Base-by-base conservation (phyloP, 192 early-diverging fungal genomes). In the Irineochytrium annulatum region DNA sequence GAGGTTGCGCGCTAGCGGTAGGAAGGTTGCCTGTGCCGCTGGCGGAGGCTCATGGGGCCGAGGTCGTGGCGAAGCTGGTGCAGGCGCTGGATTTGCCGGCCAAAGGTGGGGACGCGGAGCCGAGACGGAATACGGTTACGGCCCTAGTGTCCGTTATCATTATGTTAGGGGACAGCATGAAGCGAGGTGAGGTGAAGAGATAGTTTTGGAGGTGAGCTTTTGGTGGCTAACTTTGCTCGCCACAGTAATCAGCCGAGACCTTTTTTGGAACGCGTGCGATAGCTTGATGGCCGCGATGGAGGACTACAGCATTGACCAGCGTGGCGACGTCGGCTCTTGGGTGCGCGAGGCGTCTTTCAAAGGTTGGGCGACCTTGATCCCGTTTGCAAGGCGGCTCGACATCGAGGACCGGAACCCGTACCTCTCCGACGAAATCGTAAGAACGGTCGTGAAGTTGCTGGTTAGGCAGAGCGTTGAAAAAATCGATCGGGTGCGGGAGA, bases 271-370 rank as follows among this genome's bases (percentile, higher is more conserved):
- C 6, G 66, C 87, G 19, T 28, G 89, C 1, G 51, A 75, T 3
- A 72, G 83, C 11, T 75, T 90, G 46, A 61, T 86, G 20, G 69
- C 54, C 0, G 90, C n/a, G n/a, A 70, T 96, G 34, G 69, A 86
- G 22, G 96, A 99, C 68, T 92, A 94, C 55, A 86, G 84, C 43
- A 80, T 81, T 1, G 95, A 97, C 59, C 86, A 86, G 34, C 86
- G 95, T 30, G 96, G 96, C 20, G 96, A 99, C 71, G 89, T 99
- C 37, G 96, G 96, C 2, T 94, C 91, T 1, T 94, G 92, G 90
- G 79, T 92, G 14, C 88, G 96, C 19, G 77, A 90, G 60, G 78
- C 83, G 46, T 76, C 78, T 49, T 90, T 83, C 64, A 69, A 29
- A 71, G 81, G 65, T 67, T 91, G 59, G 57, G 37, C 63, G 16